Conservation (phyloP, 805 yeast genomes). For the Jamesozyma lodderae region DNA sequence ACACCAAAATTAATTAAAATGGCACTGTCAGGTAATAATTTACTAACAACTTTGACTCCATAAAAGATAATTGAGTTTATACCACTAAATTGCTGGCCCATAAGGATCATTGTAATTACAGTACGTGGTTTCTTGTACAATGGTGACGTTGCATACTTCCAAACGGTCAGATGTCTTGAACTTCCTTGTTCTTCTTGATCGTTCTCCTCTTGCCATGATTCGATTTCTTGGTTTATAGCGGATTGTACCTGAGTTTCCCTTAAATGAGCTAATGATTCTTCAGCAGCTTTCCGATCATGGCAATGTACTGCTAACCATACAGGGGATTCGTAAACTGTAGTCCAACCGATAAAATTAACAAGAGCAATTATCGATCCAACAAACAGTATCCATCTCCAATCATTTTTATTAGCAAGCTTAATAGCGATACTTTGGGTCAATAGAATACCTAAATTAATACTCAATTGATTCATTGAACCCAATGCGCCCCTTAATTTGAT, state of each 20-base stretch:
- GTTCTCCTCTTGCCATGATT: conserved; percentile 12
- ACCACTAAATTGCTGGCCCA: conserved; percentile 88
- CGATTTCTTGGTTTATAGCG: conserved; percentile 18
- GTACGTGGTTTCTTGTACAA: conserved; percentile 49
- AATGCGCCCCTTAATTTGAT: conserved; percentile 57
- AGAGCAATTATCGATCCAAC: conserved; percentile 50
- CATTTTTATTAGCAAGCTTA: conserved; percentile 48
- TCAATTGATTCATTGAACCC: conserved; percentile 86
- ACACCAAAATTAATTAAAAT: conserved; percentile 66
- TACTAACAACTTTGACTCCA: conserved; percentile 77
- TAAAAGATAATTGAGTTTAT: conserved; percentile 88
- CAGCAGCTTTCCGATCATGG: conserved; percentile 30
- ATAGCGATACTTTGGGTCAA: conserved; percentile 70
- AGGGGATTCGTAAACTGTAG: conserved; percentile 65
- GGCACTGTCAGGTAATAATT: conserved; percentile 63
- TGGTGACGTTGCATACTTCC: conserved; percentile 41
- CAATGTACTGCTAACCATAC: conserved; percentile 51
- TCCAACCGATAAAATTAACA: conserved; percentile 36
- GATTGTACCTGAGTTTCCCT: conserved; percentile 27
- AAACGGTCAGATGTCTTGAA: conserved; percentile 16
- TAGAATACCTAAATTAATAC: conserved; percentile 77
- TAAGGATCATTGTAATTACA: conserved; percentile 62
- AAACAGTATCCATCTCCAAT: conserved; percentile 70
- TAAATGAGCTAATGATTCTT: conserved; percentile 28
- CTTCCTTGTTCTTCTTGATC: neutral